A percentile compares a stretch with the other conserved stretches of the same genome.
Conservation (phyloP, 805 yeast genomes). For the Lipomyces yamadae region DNA sequence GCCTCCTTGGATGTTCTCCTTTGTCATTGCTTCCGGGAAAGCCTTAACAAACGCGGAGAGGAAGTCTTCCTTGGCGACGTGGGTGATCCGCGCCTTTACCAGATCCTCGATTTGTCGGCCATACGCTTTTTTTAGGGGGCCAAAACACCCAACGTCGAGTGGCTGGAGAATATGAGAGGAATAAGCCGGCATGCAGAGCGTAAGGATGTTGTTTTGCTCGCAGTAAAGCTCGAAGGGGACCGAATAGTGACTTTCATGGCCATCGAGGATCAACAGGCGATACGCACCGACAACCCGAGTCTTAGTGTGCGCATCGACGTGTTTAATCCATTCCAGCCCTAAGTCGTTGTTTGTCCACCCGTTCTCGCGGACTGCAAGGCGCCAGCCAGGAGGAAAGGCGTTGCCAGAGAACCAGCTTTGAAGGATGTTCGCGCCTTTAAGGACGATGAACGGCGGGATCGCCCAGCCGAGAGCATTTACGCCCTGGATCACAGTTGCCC, state of each 20-base stretch:
- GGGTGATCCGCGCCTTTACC: neutral
- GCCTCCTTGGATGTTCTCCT: too few relatives aligned
- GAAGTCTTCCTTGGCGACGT: slow-evolving; percentile 4
- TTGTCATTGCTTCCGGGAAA: too few relatives aligned
- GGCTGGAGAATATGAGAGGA: too few relatives aligned
- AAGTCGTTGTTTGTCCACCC: slow-evolving; percentile 13
- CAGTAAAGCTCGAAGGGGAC: neutral
- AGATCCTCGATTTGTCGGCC: too few relatives aligned
- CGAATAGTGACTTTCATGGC: slow-evolving; percentile 25
- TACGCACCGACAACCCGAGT: slow-evolving; percentile 12
- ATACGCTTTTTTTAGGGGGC: neutral
- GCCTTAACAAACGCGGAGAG: too few relatives aligned
- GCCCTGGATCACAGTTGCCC: too few relatives aligned
- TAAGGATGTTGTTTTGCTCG: neutral
- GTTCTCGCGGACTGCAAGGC: slow-evolving; percentile 6
- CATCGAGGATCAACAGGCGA: slow-evolving; percentile 18
- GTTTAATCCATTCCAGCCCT: neutral
- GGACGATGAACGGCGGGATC: neutral
- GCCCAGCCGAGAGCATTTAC: too few relatives aligned
- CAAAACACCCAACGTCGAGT: too few relatives aligned
- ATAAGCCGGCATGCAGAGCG: neutral
- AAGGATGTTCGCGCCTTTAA: slow-evolving; percentile 1
- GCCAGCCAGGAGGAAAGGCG: slow-evolving; percentile 18
- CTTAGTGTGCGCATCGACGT: slow-evolving; percentile 14
- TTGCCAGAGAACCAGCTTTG: slow-evolving; percentile 8